A percentile compares a stretch with the other conserved stretches of the same genome.
These are phyloP conservation scores for Keqinozyma sinolaborantium DNA, from an alignment of 1,139 yeast species.

Conservation along the genomic window DNA sequence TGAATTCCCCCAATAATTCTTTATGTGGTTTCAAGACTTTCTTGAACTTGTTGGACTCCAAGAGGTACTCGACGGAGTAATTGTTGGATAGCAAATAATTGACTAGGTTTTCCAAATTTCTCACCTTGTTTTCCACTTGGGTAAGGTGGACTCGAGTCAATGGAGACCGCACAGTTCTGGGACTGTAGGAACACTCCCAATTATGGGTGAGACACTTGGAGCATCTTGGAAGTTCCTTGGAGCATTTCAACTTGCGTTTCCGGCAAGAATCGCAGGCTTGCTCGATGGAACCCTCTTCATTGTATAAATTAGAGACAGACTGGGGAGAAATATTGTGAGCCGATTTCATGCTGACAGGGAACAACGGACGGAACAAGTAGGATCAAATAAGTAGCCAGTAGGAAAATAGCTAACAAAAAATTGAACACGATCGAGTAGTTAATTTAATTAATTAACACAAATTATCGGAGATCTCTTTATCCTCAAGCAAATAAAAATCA, in stretches of 20 bases:
- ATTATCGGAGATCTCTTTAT: too few relatives aligned
- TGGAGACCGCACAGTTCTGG: slow-evolving; percentile 75
- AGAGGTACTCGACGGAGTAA: slow-evolving; percentile 22
- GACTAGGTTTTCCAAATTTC: slow-evolving; percentile 52
- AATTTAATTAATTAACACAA: too few relatives aligned
- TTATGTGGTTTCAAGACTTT: slow-evolving; percentile 17
- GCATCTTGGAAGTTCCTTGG: slow-evolving; percentile 71
- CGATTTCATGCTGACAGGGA: background rate
- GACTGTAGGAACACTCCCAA: slow-evolving; percentile 77
- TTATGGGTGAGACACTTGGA: slow-evolving; percentile 69
- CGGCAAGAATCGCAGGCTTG: slow-evolving; percentile 61
- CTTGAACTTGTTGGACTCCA: slow-evolving; percentile 19
- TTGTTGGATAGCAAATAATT: slow-evolving; percentile 30
- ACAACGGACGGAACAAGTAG: too few relatives aligned
- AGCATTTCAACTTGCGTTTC: slow-evolving; percentile 53
- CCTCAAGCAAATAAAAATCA: too few relatives aligned
- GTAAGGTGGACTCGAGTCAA: slow-evolving; percentile 79
- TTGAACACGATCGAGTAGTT: too few relatives aligned
- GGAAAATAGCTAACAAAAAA: too few relatives aligned
- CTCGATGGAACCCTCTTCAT: slow-evolving; percentile 25
- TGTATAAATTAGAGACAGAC: too few relatives aligned
- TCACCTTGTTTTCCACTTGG: slow-evolving; percentile 64
- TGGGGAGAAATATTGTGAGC: too few relatives aligned
- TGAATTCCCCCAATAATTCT: slow-evolving; percentile 6
- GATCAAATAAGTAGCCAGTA: too few relatives aligned